A percentile compares a stretch with the other conserved stretches of the same genome.
Evolutionary conservation across 2,329 filamentous ascomycete genomes (phyloP).

Genomic region (Arthrobotrys megalospora): DNA sequence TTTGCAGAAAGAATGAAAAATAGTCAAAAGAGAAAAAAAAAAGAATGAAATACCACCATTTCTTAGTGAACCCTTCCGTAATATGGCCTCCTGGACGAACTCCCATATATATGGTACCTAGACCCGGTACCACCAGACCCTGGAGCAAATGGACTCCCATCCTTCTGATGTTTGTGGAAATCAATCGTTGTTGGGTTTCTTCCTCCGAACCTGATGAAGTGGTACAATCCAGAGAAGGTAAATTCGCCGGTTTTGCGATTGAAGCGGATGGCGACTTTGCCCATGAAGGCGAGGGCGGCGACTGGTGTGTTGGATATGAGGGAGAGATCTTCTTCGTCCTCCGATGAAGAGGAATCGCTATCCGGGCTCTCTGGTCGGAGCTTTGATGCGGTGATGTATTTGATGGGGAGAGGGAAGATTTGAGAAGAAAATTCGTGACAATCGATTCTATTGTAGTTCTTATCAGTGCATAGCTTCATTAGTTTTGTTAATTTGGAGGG

Average conservation of each 20-base stretch:
- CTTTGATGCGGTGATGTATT: not conserved
- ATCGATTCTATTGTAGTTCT: slow-evolving; percentile 17
- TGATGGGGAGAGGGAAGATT: slow-evolving; percentile 36
- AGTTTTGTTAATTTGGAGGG: not conserved
- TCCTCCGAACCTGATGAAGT: slow-evolving; percentile 9
- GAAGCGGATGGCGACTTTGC: slow-evolving; percentile 39
- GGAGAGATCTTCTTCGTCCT: too few relatives aligned
- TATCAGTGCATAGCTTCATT: not conserved
- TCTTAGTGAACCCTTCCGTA: not conserved
- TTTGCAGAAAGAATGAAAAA: not conserved
- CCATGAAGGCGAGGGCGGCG: slow-evolving; percentile 1
- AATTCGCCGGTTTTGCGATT: slow-evolving; percentile 16
- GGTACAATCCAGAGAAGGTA: slow-evolving; percentile 43
- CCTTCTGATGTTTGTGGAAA: slow-evolving; percentile 7
- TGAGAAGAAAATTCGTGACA: slow-evolving; percentile 20
- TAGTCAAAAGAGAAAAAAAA: not conserved
- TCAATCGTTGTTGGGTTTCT: not conserved
- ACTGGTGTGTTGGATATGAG: not conserved
- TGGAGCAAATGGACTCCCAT: not conserved
- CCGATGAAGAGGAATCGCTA: too few relatives aligned
- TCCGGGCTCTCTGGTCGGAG: too few relatives aligned
- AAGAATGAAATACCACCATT: slow-evolving; percentile 5
- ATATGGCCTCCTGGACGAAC: not conserved
- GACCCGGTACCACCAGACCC: not conserved
- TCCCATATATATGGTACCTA: not conserved